phyloP scores from a whole-genome alignment of 1,139 yeast species.

The Candida labiduridarum region DNA sequence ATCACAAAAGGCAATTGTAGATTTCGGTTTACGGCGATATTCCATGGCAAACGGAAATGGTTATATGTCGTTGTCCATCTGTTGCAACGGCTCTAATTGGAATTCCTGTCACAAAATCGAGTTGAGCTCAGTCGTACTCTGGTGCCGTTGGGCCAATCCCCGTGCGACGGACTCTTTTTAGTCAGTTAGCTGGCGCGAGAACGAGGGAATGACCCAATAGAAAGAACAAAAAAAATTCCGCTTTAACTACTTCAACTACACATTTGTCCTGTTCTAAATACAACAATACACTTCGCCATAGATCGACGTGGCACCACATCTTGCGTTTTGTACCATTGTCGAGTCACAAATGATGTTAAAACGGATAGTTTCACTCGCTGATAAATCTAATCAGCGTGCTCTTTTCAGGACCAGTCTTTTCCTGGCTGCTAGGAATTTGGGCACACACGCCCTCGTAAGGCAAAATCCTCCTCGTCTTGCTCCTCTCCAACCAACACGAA shows the following conservation, averaged over 20 bases:
- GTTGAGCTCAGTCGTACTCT: neutral
- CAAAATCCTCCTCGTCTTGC: neutral
- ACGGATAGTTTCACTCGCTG: neutral
- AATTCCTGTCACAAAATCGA: neutral
- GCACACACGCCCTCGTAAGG: constrained; percentile 2
- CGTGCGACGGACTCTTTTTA: neutral
- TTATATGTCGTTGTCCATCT: neutral
- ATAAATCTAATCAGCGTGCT: neutral
- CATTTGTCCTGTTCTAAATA: neutral
- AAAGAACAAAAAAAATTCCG: neutral
- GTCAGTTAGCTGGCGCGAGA: neutral
- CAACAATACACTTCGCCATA: neutral
- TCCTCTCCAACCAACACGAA: neutral
- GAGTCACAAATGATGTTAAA: neutral
- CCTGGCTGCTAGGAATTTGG: neutral
- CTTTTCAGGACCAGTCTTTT: neutral
- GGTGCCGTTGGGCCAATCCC: neutral
- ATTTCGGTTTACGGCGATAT: neutral
- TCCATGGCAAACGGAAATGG: neutral
- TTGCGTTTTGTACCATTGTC: neutral
- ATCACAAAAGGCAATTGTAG: neutral
- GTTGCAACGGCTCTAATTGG: constrained; percentile 2
- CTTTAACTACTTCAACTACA: neutral
- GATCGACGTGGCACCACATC: neutral
- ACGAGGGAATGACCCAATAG: too few species aligned